Evolutionary conservation across 2,329 filamentous ascomycete genomes (phyloP).

Genomic region (Sclerotinia minor): DNA sequence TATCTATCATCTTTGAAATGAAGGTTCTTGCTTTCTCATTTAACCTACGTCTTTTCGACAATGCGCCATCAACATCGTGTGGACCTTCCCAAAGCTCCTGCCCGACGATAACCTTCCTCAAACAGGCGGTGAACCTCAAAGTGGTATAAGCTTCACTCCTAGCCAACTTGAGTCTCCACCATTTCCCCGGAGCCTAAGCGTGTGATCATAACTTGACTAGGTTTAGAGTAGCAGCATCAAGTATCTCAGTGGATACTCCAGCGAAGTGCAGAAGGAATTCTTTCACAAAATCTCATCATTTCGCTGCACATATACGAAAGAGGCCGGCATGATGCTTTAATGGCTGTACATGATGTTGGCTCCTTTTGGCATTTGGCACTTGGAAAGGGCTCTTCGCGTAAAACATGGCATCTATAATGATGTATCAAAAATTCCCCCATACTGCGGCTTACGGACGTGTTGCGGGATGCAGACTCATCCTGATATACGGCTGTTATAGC

Average conservation of each 20-base stretch:
- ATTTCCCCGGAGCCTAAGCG: constrained; percentile 23
- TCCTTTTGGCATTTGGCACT: not conserved
- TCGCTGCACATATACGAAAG: constrained; percentile 8
- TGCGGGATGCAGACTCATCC: not conserved
- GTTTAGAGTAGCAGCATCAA: constrained; percentile 1
- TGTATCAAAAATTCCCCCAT: not conserved
- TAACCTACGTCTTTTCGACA: not conserved
- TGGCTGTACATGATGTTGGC: not conserved
- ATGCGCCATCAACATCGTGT: not conserved
- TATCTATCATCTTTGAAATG: not conserved
- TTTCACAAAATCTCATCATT: constrained; percentile 4
- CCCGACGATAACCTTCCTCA: not conserved
- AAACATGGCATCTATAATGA: not conserved
- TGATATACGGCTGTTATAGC: not conserved
- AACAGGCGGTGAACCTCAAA: constrained; percentile 18
- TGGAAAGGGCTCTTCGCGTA: not conserved
- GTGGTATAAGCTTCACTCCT: constrained; percentile 7
- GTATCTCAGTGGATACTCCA: constrained; percentile 9
- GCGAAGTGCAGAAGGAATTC: not conserved
- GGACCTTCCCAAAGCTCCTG: not conserved
- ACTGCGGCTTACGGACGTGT: not conserved
- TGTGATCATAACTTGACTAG: constrained; percentile 18
- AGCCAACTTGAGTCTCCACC: constrained; percentile 12
- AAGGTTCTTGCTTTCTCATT: constrained; percentile 5
- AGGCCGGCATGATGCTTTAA: not conserved